phyloP scores from a whole-genome alignment of 2,329 filamentous ascomycete genomes.

The Talaromyces amestolkiae region DNA sequence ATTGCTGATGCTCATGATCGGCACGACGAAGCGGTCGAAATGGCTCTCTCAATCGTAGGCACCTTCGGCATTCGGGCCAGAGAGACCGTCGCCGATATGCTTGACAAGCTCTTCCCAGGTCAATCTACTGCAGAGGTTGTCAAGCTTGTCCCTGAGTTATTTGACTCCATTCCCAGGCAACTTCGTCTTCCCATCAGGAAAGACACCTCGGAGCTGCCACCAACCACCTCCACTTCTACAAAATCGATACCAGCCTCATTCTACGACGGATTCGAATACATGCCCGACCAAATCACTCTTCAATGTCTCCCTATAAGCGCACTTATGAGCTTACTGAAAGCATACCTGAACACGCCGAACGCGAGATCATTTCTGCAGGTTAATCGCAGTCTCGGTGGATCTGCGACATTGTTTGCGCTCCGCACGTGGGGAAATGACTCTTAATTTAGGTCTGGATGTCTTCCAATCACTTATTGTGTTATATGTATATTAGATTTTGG shows the following conservation, averaged over 20 bases:
- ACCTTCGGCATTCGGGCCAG: constrained; percentile 27
- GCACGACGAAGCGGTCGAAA: constrained; percentile 21
- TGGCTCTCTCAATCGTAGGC: constrained; percentile 29
- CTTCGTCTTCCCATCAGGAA: background rate
- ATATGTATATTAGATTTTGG: background rate
- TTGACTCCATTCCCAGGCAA: constrained; percentile 15
- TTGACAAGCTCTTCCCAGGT: constrained; percentile 31
- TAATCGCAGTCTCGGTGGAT: constrained; percentile 15
- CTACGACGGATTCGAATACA: constrained; percentile 16
- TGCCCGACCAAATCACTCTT: constrained; percentile 11
- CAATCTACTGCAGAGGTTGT: constrained; percentile 33
- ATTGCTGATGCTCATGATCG: constrained; percentile 9
- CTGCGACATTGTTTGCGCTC: constrained; percentile 13
- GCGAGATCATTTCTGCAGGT: constrained; percentile 12
- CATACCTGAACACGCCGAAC: constrained; percentile 7
- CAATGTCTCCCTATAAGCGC: constrained; percentile 1
- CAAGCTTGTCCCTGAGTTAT: constrained; percentile 33
- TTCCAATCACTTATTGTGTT: background rate
- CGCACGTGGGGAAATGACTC: constrained; percentile 12
- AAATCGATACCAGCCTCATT: background rate
- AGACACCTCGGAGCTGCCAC: no score
- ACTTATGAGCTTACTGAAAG: constrained; percentile 6
- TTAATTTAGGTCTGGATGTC: background rate
- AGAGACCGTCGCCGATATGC: constrained; percentile 30
- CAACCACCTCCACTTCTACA: background rate